These are phyloP conservation scores for Trichoderma gracile DNA, from an alignment of 2,329 filamentous ascomycete species.

Conservation along the genomic window DNA sequence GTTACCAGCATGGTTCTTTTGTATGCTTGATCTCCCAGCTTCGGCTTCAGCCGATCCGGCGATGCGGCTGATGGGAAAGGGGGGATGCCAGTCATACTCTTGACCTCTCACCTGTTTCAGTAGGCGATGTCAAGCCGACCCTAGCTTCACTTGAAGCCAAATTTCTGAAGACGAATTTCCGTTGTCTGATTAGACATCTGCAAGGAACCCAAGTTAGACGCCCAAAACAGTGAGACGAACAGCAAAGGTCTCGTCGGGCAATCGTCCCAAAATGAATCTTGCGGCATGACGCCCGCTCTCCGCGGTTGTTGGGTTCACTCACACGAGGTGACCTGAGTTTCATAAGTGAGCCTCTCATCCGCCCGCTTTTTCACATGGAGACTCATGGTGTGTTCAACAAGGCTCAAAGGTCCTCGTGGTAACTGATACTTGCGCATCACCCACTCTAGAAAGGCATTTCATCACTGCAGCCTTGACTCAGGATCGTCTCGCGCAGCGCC, in stretches of 20 bases:
- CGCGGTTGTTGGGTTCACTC: no score
- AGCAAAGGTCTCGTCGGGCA: not conserved
- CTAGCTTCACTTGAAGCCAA: not conserved
- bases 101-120: not conserved
- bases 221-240: not conserved
- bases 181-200: not conserved
- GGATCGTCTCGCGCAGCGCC: not conserved
- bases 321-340: no score
- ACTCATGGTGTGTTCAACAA: not conserved
- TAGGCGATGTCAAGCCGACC: conserved; percentile 2
- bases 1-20: not conserved
- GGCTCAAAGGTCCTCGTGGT: not conserved
- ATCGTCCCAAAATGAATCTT: not conserved
- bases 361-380: not conserved
- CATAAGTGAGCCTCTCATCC: not conserved
- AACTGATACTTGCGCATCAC: not conserved
- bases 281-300: not conserved
- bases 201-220: not conserved
- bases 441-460: not conserved
- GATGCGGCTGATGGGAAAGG: conserved; percentile 3
- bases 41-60: not conserved
- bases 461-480: conserved; percentile 7
- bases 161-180: not conserved
- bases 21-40: not conserved
- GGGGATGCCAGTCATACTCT: not conserved